Evolutionary conservation across 2,329 filamentous ascomycete species (phyloP), one percentile per base, ranked within the genome.

Genomic region (Atkinsonella texensis): DNA sequence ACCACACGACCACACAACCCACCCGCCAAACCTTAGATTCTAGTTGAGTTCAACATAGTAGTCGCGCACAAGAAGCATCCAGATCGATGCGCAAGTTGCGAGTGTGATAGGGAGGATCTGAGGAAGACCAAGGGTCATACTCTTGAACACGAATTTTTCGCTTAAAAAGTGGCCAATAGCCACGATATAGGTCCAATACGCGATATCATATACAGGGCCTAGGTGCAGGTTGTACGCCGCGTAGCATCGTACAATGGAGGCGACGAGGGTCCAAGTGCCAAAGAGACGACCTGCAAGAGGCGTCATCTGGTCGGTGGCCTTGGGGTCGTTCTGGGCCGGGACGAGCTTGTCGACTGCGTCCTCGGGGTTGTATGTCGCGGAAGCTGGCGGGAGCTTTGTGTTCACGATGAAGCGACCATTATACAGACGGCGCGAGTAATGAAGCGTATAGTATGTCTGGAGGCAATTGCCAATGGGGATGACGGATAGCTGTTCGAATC

Each of bases 401-500:
- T 79, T 80, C 50, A 70, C 67, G 18, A 81, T 68, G 60, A 80
- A 81, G 56, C 70, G 70, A 54, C 82, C 82, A 59, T 84, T 81
- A 74, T 97, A 98, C 63, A 97, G 80, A 66, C 88, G 85, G n/a
- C 84, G 81, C 8, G 89, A 89, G 71, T 87, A 94, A 66, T 83
- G 76, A 3, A 90, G 76, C 17, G 89, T 94, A 38, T 73, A 62
- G 70, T 95, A 94, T 64, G 87, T 82, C 74, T 96, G 90, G 46
- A 94, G 65, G 38, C 83, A 85, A 74, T 98, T 98, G 62, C 81
- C 84, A 53, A 93, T 75, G 32, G 91, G 89, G 52, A 94, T 79
- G 52, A 89, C 64, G 52, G 89, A 89, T 64, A 95, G 79, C 91
- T 96, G 57, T 41, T 32, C 17, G 12, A 6, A 13, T 33, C 31